Evolutionary conservation across 1,139 yeast species (phyloP).

Genomic region (Casaregolazyma lundiana): DNA sequence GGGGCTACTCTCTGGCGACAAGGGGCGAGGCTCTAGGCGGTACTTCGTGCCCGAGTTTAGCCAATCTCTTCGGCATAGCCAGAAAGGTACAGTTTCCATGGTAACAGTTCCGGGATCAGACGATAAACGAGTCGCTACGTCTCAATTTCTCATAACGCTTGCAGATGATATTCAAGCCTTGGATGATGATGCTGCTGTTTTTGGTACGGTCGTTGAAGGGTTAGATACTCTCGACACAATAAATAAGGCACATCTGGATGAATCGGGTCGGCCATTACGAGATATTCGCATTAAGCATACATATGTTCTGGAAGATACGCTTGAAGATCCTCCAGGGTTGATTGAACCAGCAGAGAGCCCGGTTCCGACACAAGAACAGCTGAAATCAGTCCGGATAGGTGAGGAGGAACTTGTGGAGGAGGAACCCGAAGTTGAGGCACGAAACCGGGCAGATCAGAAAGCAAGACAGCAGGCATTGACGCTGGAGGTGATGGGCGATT

Average conservation of each 20-base stretch:
- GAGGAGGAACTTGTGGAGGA: conserved; percentile 21
- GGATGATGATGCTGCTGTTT: conserved; percentile 29
- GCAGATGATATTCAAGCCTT: conserved; percentile 21
- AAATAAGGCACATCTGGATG: conserved; percentile 40
- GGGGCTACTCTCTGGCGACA: conserved; percentile 29
- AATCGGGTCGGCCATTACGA: conserved; percentile 38
- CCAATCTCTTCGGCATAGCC: conserved; percentile 24
- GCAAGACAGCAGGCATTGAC: conserved; percentile 54
- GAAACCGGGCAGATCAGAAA: conserved; percentile 32
- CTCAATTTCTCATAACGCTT: conserved; percentile 33
- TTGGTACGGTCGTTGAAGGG: conserved; percentile 54
- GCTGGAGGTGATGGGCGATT: conserved; percentile 59
- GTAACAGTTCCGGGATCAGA: conserved; percentile 19
- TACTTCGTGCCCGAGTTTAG: conserved; percentile 22
- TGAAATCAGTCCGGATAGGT: conserved; percentile 35
- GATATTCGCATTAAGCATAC: conserved; percentile 53
- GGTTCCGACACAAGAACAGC: conserved; percentile 37
- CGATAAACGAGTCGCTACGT: conserved; percentile 25
- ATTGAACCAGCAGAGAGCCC: conserved; percentile 30
- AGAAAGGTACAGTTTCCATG: conserved; percentile 41
- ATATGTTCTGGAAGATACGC: conserved; percentile 53
- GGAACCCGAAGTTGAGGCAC: conserved; percentile 21
- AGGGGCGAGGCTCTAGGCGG: conserved; percentile 18
- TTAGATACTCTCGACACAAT: conserved; percentile 44
- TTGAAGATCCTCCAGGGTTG: conserved; percentile 38